Evolutionary conservation across 2,329 filamentous ascomycete genomes (phyloP).

Genomic region (Sclerotinia minor): DNA sequence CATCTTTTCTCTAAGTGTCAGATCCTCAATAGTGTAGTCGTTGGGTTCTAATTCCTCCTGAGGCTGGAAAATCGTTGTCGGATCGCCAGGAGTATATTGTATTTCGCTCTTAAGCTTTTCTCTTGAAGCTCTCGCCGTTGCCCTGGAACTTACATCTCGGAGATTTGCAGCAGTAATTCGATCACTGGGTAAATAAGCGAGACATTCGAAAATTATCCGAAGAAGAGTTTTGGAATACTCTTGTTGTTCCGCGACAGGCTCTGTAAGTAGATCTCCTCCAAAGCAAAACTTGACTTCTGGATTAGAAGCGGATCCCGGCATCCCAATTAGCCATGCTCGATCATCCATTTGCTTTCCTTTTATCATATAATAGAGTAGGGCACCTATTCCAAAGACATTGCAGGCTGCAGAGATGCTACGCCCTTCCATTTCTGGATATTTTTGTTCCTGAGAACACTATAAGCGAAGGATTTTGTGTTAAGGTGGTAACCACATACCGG

Average conservation of each 20-base stretch:
- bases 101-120: background rate
- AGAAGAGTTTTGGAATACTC: background rate
- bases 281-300: background rate
- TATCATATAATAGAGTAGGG: slow-evolving; percentile 1
- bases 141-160: background rate
- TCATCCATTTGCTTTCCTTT: background rate
- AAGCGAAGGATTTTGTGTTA: background rate
- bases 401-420: background rate
- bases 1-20: background rate
- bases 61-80: background rate
- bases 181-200: background rate
- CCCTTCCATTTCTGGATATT: background rate
- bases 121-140: background rate
- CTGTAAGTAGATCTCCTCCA: background rate
- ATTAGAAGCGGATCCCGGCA: background rate
- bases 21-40: background rate
- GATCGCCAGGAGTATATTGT: background rate
- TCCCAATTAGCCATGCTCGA: background rate
- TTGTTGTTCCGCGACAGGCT: background rate
- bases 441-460: background rate
- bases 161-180: background rate
- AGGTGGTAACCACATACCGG: background rate
- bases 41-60: background rate
- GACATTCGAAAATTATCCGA: background rate
- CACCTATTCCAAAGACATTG: slow-evolving; percentile 11